Conservation (phyloP, 1,284 basidiomycete species). For the Meripilus lineatus region DNA sequence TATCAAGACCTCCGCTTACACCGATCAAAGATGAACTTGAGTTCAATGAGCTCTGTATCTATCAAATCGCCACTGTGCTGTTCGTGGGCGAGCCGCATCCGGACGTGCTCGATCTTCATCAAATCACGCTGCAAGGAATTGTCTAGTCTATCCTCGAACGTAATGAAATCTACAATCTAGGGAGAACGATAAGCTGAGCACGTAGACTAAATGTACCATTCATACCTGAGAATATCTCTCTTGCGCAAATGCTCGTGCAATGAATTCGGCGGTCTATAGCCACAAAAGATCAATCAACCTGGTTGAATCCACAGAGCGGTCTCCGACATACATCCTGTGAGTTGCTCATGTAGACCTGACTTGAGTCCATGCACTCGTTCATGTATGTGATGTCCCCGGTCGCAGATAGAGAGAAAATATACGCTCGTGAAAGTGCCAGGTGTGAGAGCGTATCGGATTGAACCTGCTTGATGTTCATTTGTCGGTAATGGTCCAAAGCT, state of each 20-base stretch:
- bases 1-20: conserved; percentile 37
- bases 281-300: neutral
- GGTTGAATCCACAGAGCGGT: neutral
- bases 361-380: conserved; percentile 71
- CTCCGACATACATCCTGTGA: conserved; percentile 56
- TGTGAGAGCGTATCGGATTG: conserved; percentile 85
- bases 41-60: conserved; percentile 76
- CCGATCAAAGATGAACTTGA: conserved; percentile 79
- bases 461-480: conserved; percentile 73
- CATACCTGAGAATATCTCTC: conserved; percentile 82
- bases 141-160: conserved; percentile 72
- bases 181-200: neutral
- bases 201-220: conserved; percentile 16
- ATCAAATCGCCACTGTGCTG: conserved; percentile 59
- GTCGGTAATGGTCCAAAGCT: conserved; percentile 72
- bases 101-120: conserved; percentile 73
- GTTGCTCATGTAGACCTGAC: conserved; percentile 73
- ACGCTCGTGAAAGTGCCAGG: conserved; percentile 69
- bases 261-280: conserved; percentile 69
- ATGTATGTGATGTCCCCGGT: conserved; percentile 66
- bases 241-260: conserved; percentile 67
- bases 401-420: conserved; percentile 72
- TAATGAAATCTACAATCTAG: conserved; percentile 77
- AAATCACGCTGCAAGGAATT: conserved; percentile 78
- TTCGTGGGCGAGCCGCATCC: conserved; percentile 78